A percentile compares a stretch with the other conserved stretches of the same genome.
phyloP scores from a whole-genome alignment of 306 rosid species.

The Cyclanthera cordifolia region DNA sequence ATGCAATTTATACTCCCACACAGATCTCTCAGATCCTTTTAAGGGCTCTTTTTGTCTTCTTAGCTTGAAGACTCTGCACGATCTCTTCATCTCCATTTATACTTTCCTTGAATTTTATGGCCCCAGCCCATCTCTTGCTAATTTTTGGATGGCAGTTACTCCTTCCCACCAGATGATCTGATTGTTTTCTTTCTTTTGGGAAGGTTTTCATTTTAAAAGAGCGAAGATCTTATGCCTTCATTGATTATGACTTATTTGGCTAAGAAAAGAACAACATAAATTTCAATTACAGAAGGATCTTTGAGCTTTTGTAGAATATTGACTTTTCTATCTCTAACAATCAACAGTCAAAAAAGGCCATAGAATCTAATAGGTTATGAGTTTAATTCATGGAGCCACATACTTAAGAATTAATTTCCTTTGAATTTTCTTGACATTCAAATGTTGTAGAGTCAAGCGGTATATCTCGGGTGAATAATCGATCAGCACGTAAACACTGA shows the following conservation, averaged over 20 bases:
- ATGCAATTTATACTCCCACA: not conserved
- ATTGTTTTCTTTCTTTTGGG: not conserved
- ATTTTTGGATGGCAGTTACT: not conserved
- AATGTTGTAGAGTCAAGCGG: too few species aligned
- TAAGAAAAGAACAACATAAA: not conserved
- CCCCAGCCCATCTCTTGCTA: not conserved
- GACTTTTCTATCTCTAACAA: too few species aligned
- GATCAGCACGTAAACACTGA: too few species aligned
- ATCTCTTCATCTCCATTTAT: not conserved
- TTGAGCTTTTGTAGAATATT: not conserved
- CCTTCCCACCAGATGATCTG: not conserved
- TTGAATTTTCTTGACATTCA: too few species aligned
- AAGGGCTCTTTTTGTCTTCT: not conserved
- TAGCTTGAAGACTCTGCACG: not conserved
- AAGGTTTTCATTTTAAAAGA: not conserved
- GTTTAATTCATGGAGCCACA: too few species aligned
- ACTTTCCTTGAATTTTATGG: not conserved
- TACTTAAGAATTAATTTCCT: too few species aligned
- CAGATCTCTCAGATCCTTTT: too few species aligned
- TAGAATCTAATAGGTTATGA: too few species aligned
- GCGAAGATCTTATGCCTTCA: not conserved
- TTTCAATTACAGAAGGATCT: not conserved
- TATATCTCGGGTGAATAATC: too few species aligned
- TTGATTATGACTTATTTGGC: not conserved
- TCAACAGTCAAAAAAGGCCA: too few species aligned